Evolutionary conservation across 441 rosid genomes (phyloP).

Genomic region (Iberis amara): DNA sequence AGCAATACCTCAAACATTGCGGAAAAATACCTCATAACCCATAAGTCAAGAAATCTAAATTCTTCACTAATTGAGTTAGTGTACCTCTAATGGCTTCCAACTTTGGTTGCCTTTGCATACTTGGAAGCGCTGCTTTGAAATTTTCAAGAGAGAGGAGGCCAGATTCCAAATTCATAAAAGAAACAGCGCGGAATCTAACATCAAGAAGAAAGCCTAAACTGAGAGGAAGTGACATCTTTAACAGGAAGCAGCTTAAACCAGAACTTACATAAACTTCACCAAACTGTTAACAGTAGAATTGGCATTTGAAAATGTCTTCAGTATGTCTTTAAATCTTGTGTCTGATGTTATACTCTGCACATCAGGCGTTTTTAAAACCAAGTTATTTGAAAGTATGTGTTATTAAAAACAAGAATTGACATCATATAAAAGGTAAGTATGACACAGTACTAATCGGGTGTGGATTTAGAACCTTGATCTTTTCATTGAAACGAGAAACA

Average conservation of each 20-base stretch:
- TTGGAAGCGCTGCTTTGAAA: slow-evolving; percentile 65
- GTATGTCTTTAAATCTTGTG: slow-evolving; percentile 57
- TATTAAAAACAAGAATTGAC: slow-evolving; percentile 13
- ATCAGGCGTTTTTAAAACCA: not conserved
- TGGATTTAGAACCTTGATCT: slow-evolving; percentile 59
- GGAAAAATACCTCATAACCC: slow-evolving; percentile 4
- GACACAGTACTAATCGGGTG: slow-evolving; percentile 11
- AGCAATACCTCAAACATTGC: slow-evolving; percentile 1
- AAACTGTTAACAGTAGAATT: slow-evolving; percentile 55
- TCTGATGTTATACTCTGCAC: slow-evolving; percentile 59
- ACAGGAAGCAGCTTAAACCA: slow-evolving; percentile 18
- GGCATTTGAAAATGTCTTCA: slow-evolving; percentile 39
- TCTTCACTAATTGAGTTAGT: not conserved
- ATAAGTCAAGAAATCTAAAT: not conserved
- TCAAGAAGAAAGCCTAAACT: slow-evolving; percentile 30
- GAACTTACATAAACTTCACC: slow-evolving; percentile 71
- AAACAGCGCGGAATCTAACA: slow-evolving; percentile 68
- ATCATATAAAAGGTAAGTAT: slow-evolving; percentile 5
- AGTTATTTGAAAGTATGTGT: not conserved
- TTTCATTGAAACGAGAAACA: slow-evolving; percentile 59
- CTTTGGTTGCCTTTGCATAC: slow-evolving; percentile 69
- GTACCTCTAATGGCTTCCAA: slow-evolving; percentile 75
- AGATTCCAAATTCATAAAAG: slow-evolving; percentile 56
- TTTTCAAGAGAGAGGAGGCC: slow-evolving; percentile 76
- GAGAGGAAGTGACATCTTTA: slow-evolving; percentile 17